Evolutionary conservation across 441 rosid species (phyloP), one percentile per base, ranked within the genome.

Genomic region (Eutrema salsugineum): DNA sequence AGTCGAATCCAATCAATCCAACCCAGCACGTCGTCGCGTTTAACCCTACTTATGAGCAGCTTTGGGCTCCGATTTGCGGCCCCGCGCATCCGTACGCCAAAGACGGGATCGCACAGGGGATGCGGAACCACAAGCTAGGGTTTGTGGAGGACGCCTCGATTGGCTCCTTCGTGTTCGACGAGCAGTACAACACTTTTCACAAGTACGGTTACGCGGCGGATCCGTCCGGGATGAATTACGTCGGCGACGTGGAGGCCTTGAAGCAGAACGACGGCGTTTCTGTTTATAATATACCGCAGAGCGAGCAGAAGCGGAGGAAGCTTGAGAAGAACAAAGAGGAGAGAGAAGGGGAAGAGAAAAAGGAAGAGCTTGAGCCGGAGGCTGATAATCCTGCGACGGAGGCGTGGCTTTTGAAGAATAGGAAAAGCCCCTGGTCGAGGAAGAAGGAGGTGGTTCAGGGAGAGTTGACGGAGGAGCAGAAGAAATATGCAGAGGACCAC

Each of bases 101-200:
- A 81, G 97, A 91, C 42, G 99, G 99, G 8, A 82, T 93, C 42
- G 95, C 99, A 4, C 97, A 91, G 62, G 99, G 97, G 64, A 89
- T 91, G 98, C 91, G 99, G 12, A 93, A 93, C 77, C 98, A 93
- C 83, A 96, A 96, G 83, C 89, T 89, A 20, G 98, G 99, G 66
- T 96, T 83, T 72, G 98, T 93, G 5, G 99, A 96, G 73, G 96
- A 96, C 40, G 99, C 96, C 11, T 83, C 95, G 33, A 88, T 96
- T 55, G 91, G 81, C 1, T 86, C 98, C 4, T 93, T 93, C 67
- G 83, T 85, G 30, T 96, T 96, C 51, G 99, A 96, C 65, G 99
- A 96, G 78, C 99, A 96, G 80, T 87, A 93, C 80, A 88, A 91
- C 71, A 91, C 99, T 4, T 96, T 93, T 77, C 89, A 93, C 66